A percentile compares a stretch with the other conserved stretches of the same genome.
These are phyloP conservation scores for Pelagomonas calceolata DNA, from an alignment of 108 stramenopile species.

Conservation along the genomic window DNA sequence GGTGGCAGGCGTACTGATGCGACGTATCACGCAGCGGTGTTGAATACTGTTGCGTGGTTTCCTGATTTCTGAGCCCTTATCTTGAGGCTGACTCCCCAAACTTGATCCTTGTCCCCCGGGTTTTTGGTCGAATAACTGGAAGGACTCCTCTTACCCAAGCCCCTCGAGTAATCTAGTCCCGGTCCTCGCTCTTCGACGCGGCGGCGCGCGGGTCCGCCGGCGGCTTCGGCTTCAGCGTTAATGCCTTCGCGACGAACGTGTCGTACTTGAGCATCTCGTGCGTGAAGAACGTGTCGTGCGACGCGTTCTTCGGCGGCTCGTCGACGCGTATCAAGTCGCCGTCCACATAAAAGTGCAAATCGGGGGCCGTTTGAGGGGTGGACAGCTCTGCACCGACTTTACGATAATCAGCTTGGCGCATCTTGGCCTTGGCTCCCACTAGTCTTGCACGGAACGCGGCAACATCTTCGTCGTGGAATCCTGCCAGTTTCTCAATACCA, in stretches of 20 bases:
- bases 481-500: slow-evolving; percentile 65
- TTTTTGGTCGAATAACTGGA: too few relatives aligned
- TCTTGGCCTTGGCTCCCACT: slow-evolving; percentile 22
- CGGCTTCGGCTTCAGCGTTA: too few relatives aligned
- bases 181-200: too few relatives aligned
- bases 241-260: background rate
- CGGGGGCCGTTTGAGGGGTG: slow-evolving; percentile 14
- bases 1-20: too few relatives aligned
- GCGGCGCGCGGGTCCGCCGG: too few relatives aligned
- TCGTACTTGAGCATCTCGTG: background rate
- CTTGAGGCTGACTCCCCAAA: too few relatives aligned
- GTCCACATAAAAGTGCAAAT: slow-evolving; percentile 38
- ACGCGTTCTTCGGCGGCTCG: slow-evolving; percentile 5
- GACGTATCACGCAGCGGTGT: too few relatives aligned
- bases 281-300: background rate
- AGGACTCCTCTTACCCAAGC: too few relatives aligned
- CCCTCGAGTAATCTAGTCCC: too few relatives aligned
- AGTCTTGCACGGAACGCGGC: slow-evolving; percentile 17
- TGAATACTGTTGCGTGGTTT: too few relatives aligned
- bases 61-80: too few relatives aligned
- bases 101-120: too few relatives aligned
- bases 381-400: background rate
- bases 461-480: slow-evolving; percentile 57
- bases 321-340: slow-evolving; percentile 31
- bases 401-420: slow-evolving; percentile 1